Conservation (phyloP, 352 stramenopile species). For the Poterioochromonas sp. region DNA sequence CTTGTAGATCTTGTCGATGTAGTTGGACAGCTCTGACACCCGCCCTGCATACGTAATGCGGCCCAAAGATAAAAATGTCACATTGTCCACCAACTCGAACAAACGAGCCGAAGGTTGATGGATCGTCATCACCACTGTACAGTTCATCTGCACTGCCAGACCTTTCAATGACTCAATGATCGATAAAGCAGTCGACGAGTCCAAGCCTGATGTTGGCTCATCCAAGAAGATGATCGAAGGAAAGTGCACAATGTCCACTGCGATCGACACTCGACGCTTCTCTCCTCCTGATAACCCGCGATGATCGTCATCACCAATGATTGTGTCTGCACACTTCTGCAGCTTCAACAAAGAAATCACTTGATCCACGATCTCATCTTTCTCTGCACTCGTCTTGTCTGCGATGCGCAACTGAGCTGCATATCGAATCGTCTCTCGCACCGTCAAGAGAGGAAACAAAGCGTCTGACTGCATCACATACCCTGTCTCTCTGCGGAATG, state of each 20-base stretch:
- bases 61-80: conserved; percentile 11
- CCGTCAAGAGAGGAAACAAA: neutral
- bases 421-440: neutral
- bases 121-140: conserved; percentile 8
- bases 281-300: conserved; percentile 15
- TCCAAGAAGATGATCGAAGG: conserved; percentile 72
- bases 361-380: neutral
- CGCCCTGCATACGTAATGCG: neutral
- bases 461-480: conserved; percentile 12
- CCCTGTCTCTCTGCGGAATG: neutral
- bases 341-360: conserved; percentile 14
- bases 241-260: conserved; percentile 69
- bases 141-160: neutral
- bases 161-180: conserved; percentile 6
- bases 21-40: neutral
- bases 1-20: neutral
- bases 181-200: conserved; percentile 37
- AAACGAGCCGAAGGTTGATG: conserved; percentile 4
- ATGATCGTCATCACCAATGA: neutral
- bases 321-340: conserved; percentile 5
- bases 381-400: neutral
- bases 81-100: neutral
- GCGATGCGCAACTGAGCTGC: neutral
- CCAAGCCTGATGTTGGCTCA: conserved; percentile 63
- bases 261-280: conserved; percentile 48